Percentiles rank a stretch among this genome's conserved stretches.
These are phyloP conservation scores for Fusarium decemcellulare DNA, from an alignment of 2,329 filamentous ascomycete species.

Conservation along the genomic window DNA sequence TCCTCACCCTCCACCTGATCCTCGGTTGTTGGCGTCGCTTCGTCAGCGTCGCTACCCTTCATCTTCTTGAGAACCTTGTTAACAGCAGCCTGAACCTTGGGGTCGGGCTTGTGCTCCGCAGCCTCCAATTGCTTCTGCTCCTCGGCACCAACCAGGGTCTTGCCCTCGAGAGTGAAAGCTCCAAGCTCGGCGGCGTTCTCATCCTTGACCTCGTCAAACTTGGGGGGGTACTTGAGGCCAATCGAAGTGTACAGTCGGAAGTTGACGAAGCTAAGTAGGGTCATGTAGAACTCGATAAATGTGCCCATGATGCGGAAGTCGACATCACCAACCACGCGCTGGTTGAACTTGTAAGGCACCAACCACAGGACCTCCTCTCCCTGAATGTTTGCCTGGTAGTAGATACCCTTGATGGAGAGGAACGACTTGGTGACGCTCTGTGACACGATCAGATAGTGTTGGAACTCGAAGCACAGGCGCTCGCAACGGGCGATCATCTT, in stretches of 20 bases:
- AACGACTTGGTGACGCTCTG: constrained; percentile 96
- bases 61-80: constrained; percentile 79
- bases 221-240: constrained; percentile 95
- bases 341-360: constrained; percentile 98
- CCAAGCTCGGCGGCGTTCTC: constrained; percentile 91
- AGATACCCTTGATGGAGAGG: constrained; percentile 98
- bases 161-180: constrained; percentile 90
- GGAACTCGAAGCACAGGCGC: constrained; percentile 92
- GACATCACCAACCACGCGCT: constrained; percentile 92
- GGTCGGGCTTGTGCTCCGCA: constrained; percentile 67
- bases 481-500: constrained; percentile 98
- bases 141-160: constrained; percentile 70
- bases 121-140: constrained; percentile 67
- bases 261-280: constrained; percentile 94
- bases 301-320: constrained; percentile 99
- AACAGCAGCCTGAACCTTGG: constrained; percentile 75
- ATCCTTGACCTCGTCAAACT: constrained; percentile 89
- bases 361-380: constrained; percentile 98
- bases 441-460: constrained; percentile 96
- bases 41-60: constrained; percentile 65
- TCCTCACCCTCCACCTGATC: constrained; percentile 63
- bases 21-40: constrained; percentile 55
- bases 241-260: constrained; percentile 93
- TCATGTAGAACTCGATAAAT: constrained; percentile 99
- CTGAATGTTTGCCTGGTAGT: constrained; percentile 98